Base-by-base conservation (phyloP, 257 asterid species). In the Solanum chmielewskii region DNA sequence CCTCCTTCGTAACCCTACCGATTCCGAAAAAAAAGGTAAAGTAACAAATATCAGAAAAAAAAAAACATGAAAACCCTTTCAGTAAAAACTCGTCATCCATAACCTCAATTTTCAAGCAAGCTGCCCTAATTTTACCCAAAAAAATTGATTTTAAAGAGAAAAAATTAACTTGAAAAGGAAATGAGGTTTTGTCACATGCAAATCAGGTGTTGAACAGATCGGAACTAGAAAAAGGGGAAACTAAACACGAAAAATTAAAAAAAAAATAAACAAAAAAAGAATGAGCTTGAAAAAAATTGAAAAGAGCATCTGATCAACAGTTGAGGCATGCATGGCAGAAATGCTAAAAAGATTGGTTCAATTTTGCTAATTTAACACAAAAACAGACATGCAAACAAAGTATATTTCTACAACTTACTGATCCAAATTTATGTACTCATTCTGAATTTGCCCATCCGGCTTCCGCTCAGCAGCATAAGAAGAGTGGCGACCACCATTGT, bases 401-500 rank as follows among this genome's bases (percentile, higher is more conserved):
- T 20, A 20, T 20, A 56, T 49, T 81, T 81, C 7, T 27, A 41
- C 44, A 1, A 94, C 99, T 95, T 90, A 96, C 99, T 95, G 99
- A 88, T 95, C 98, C 74, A 96, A 93, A 88, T 96, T 93, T 84
- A 96, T 94, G 35, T 89, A 39, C 33, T 29, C 12, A 8, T 70
- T 33, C 13, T 6, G 85, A 2, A 81, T 81, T 5, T 47, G 83
- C 27, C 1, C 42, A 21, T 41, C 81, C 29, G 12, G 78, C 66
- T 10, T 85, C 2, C 42, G 42, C 68, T 68, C 66, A 3, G 64
- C n/a, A 31, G 64, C 10, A 42, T 41, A 39, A 0, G 80, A 44
- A 11, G 47, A 44, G 33, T 3, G 15, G 33, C 9, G 64, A 25
- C 6, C 52, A 18, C 25, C 81, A 37, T 29, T 39, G 44, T 59